phyloP scores from a whole-genome alignment of 768 basidiomycete species.

The Pleurotus cornucopiae region DNA sequence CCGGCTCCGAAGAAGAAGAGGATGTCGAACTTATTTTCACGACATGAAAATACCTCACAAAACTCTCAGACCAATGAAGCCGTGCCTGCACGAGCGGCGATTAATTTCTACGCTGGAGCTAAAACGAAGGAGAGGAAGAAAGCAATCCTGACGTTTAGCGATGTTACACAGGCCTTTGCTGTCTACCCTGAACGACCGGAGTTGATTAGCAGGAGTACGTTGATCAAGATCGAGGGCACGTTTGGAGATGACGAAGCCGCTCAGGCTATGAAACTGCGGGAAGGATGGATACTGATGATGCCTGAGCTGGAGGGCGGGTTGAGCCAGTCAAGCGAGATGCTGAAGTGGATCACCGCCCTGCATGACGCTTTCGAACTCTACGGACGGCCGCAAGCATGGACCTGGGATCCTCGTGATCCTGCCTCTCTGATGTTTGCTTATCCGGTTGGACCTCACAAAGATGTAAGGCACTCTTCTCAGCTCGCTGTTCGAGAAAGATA shows the following conservation, averaged over 20 bases:
- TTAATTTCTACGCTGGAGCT: conserved; percentile 58
- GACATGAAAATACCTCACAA: conserved; percentile 29
- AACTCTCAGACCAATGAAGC: conserved; percentile 22
- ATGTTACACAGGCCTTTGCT: conserved; percentile 83
- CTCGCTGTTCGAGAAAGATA: background rate
- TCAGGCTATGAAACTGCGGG: conserved; percentile 56
- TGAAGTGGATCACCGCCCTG: conserved; percentile 83
- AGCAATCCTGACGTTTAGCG: conserved; percentile 61
- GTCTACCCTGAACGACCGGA: conserved; percentile 97
- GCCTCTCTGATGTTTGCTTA: conserved; percentile 90
- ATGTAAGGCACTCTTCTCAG: conserved; percentile 47
- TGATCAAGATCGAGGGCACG: conserved; percentile 88
- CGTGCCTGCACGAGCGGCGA: conserved; percentile 18
- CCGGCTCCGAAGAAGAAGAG: conserved; percentile 44
- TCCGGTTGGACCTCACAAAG: conserved; percentile 78
- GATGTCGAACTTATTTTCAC: conserved; percentile 66
- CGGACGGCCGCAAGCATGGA: conserved; percentile 81
- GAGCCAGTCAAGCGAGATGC: conserved; percentile 74
- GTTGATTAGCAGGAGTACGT: conserved; percentile 79
- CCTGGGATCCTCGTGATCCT: conserved; percentile 85
- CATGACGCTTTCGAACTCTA: conserved; percentile 88
- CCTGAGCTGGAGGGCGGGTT: conserved; percentile 70
- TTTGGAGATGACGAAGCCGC: conserved; percentile 78
- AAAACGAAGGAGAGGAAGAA: conserved; percentile 76
- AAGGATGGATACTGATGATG: conserved; percentile 90